Percentiles rank a stretch among this genome's conserved stretches.
Conservation (phyloP, 805 yeast genomes). For the Isabelozyma gotoi region DNA sequence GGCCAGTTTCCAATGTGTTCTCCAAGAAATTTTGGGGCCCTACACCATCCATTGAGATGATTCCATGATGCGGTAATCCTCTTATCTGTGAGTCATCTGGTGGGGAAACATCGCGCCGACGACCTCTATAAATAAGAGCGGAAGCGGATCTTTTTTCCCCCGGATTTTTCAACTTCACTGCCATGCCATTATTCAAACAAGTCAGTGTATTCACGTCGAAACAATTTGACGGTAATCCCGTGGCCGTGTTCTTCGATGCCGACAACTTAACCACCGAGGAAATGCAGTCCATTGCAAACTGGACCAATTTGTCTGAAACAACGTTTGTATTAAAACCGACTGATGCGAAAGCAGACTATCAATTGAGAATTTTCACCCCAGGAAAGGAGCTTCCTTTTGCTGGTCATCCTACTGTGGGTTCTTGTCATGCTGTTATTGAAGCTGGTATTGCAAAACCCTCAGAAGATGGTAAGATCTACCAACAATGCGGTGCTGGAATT, state of each 20-base stretch:
- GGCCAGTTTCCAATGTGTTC: no score
- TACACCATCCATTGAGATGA: no score
- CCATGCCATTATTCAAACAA: slow-evolving; percentile 21
- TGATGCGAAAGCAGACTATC: slow-evolving; percentile 41
- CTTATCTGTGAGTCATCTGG: no score
- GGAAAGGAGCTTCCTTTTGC: slow-evolving; percentile 55
- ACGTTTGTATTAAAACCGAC: slow-evolving; percentile 49
- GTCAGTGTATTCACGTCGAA: slow-evolving; percentile 44
- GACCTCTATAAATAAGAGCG: neutral
- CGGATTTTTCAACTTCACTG: neutral
- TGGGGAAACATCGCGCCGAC: no score
- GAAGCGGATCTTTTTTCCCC: no score
- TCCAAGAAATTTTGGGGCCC: no score
- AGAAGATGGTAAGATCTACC: slow-evolving; percentile 25
- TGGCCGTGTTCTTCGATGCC: slow-evolving; percentile 51
- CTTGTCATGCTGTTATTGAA: slow-evolving; percentile 47
- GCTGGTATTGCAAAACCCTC: slow-evolving; percentile 26
- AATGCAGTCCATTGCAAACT: slow-evolving; percentile 50
- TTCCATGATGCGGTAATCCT: no score
- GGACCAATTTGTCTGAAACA: slow-evolving; percentile 64
- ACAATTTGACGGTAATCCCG: slow-evolving; percentile 51
- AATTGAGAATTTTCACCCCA: slow-evolving; percentile 51
- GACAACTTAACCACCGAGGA: slow-evolving; percentile 34
- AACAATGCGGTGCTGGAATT: slow-evolving; percentile 48
- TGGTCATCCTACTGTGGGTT: slow-evolving; percentile 63